Conservation (phyloP, 1,284 basidiomycete genomes). For the Cutaneotrichosporon dermatis region DNA sequence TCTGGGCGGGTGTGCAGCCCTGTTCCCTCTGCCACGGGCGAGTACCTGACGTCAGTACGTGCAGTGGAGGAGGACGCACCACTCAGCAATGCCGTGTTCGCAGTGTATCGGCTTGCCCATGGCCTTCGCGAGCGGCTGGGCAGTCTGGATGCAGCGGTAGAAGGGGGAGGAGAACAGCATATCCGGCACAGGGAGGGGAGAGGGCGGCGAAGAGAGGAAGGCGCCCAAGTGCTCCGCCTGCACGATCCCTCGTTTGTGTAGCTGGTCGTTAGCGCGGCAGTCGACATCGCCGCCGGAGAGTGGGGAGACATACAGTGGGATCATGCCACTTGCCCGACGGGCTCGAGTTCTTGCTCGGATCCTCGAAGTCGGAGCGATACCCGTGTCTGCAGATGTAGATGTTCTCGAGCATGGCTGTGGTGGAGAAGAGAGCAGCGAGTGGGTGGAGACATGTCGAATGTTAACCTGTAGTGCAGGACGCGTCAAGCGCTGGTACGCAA, state of each 20-base stretch:
- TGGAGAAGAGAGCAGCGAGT: neutral
- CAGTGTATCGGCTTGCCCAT: slow-evolving; percentile 1
- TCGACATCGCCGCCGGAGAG: neutral
- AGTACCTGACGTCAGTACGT: neutral
- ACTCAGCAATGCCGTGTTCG: slow-evolving; percentile 13
- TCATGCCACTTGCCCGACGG: slow-evolving; percentile 51
- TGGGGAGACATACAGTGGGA: slow-evolving; percentile 41
- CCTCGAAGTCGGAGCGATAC: slow-evolving; percentile 38
- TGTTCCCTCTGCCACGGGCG: slow-evolving; percentile 13
- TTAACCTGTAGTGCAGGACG: no score
- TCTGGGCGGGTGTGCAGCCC: slow-evolving; percentile 43
- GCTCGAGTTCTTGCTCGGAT: slow-evolving; percentile 10
- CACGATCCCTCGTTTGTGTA: slow-evolving; percentile 50
- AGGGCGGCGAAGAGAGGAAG: slow-evolving; percentile 27
- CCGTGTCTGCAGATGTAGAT: slow-evolving; percentile 54
- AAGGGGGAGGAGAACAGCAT: slow-evolving; percentile 45
- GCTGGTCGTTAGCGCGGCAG: slow-evolving; percentile 16
- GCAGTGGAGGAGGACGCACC: neutral
- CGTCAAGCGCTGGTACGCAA: no score
- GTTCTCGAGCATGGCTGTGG: slow-evolving; percentile 46
- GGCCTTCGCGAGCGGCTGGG: slow-evolving; percentile 43
- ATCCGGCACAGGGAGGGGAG: slow-evolving; percentile 33
- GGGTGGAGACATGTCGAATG: neutral
- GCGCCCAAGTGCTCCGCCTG: slow-evolving; percentile 37
- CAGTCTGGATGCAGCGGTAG: slow-evolving; percentile 54